Evolutionary conservation across 345 rosid genomes (phyloP).

Genomic region (Citrus hindsii): DNA sequence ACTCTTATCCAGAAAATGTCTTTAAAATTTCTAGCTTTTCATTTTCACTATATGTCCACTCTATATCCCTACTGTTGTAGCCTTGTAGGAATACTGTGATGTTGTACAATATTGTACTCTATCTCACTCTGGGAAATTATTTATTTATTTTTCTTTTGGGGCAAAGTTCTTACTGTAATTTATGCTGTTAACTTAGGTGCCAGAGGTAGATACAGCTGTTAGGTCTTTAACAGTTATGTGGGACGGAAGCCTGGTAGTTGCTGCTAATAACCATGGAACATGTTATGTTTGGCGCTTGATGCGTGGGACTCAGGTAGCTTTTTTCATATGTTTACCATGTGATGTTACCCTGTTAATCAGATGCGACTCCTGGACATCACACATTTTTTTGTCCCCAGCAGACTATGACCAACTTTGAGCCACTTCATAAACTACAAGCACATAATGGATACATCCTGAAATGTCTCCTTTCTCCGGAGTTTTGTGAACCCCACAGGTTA

Average conservation of each 20-base stretch:
- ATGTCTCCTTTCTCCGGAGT: constrained; percentile 89
- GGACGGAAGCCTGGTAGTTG: constrained; percentile 97
- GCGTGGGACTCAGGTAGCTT: constrained; percentile 68
- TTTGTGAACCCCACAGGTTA: constrained; percentile 77
- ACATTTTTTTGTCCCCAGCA: constrained; percentile 22
- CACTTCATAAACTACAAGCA: constrained; percentile 94
- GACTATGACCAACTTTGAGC: constrained; percentile 95
- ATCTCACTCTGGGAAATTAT: background rate
- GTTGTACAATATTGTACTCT: background rate
- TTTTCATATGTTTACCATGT: constrained; percentile 6
- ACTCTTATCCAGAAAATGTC: background rate
- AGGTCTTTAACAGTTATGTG: constrained; percentile 92
- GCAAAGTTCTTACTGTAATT: background rate
- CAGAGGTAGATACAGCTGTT: constrained; percentile 88
- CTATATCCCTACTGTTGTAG: background rate
- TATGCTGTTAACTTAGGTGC: constrained; percentile 45
- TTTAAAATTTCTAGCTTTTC: background rate
- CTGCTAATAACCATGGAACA: constrained; percentile 90
- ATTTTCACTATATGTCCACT: background rate
- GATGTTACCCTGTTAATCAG: background rate
- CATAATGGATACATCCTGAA: constrained; percentile 84
- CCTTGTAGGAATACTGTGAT: background rate
- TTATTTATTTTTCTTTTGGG: background rate
- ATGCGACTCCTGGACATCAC: constrained; percentile 1
- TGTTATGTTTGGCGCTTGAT: constrained; percentile 93